Evolutionary conservation across 2,329 filamentous ascomycete species (phyloP).

Genomic region (Rutstroemia sp.): DNA sequence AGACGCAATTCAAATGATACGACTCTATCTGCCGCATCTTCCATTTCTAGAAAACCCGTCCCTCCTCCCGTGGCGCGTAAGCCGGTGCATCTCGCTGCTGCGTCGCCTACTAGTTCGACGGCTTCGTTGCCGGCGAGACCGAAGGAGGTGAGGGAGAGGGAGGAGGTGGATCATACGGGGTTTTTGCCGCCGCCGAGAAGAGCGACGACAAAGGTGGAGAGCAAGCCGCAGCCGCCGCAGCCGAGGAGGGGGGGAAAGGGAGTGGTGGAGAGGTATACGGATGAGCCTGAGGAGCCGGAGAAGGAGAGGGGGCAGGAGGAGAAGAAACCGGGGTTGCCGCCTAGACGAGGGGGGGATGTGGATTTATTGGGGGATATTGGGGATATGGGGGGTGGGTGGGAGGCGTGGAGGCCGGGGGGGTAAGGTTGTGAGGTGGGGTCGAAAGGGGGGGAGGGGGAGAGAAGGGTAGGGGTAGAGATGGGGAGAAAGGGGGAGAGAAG

Average conservation of each 20-base stretch:
- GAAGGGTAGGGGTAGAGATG: no score
- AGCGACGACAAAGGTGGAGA: slow-evolving; percentile 12
- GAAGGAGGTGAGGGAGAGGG: not conserved
- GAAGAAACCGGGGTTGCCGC: slow-evolving; percentile 22
- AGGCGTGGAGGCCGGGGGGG: slow-evolving; percentile 21
- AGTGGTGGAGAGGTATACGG: not conserved
- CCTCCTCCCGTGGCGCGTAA: slow-evolving; percentile 28
- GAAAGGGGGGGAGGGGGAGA: no score
- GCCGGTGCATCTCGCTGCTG: slow-evolving; percentile 25
- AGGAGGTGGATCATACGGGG: slow-evolving; percentile 9
- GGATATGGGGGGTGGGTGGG: slow-evolving; percentile 23
- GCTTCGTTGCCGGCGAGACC: slow-evolving; percentile 13
- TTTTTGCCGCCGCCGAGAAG: slow-evolving; percentile 22
- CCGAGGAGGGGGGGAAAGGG: slow-evolving; percentile 15
- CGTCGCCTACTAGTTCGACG: slow-evolving; percentile 15
- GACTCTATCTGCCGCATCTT: slow-evolving; percentile 17
- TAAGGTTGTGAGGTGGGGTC: not conserved
- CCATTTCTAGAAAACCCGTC: slow-evolving; percentile 24
- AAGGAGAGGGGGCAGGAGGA: slow-evolving; percentile 11
- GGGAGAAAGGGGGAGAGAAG: no score
- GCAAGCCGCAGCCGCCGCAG: slow-evolving; percentile 21
- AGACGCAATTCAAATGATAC: slow-evolving; percentile 24
- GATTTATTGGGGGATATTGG: slow-evolving; percentile 25
- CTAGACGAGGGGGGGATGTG: slow-evolving; percentile 10
- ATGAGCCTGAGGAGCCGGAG: not conserved